Conservation (phyloP, 2,329 filamentous ascomycete species). For the Teratosphaeria nubilosa region DNA sequence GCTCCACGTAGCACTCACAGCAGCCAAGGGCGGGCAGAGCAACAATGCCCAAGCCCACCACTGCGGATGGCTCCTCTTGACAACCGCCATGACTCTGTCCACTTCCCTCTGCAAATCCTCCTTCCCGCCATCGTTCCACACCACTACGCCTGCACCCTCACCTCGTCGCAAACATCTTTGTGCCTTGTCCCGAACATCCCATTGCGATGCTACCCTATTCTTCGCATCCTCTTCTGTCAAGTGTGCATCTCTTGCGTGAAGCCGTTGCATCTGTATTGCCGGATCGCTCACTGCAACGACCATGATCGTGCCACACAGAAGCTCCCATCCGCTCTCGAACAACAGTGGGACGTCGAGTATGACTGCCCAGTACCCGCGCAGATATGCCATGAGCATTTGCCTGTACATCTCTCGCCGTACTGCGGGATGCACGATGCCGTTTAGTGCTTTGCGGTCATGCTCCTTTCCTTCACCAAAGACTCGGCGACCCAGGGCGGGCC, state of each 20-base stretch:
- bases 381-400: constrained; percentile 60
- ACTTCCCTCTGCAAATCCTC: constrained; percentile 61
- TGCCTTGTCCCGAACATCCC: constrained; percentile 76
- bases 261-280: constrained; percentile 67
- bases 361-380: constrained; percentile 73
- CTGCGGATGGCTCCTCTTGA: constrained; percentile 54
- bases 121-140: constrained; percentile 80
- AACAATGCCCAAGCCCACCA: constrained; percentile 75
- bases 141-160: constrained; percentile 57
- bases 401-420: constrained; percentile 75
- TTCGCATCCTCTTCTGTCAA: constrained; percentile 75
- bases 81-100: constrained; percentile 50
- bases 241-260: constrained; percentile 67
- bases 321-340: constrained; percentile 80
- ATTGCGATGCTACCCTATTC: constrained; percentile 78
- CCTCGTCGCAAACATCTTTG: constrained; percentile 59
- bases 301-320: constrained; percentile 72
- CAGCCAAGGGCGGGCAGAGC: constrained; percentile 64
- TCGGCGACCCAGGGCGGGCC: constrained; percentile 70
- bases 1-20: constrained; percentile 57
- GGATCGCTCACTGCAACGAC: constrained; percentile 80
- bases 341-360: constrained; percentile 86
- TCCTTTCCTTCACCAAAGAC: constrained; percentile 77
- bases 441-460: constrained; percentile 66
- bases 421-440: constrained; percentile 85